A percentile compares a stretch with the other conserved stretches of the same genome.
These are phyloP conservation scores for Trichosporon sp. DNA, from an alignment of 1,284 basidiomycete genomes.

Conservation along the genomic window DNA sequence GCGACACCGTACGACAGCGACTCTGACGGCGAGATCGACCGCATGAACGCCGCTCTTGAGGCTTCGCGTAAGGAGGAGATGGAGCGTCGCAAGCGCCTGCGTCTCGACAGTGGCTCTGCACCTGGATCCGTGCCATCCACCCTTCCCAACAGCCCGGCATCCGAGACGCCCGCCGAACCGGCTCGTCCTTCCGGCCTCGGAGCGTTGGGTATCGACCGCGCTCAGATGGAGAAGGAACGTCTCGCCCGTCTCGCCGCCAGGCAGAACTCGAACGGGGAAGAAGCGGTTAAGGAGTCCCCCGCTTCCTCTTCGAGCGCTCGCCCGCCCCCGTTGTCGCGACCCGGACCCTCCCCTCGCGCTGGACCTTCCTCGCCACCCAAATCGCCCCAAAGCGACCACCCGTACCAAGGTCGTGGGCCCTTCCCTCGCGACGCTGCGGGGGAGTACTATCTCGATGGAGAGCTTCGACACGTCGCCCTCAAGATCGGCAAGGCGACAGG, in stretches of 20 bases:
- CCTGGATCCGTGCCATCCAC: slow-evolving; percentile 17
- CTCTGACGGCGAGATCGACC: slow-evolving; percentile 30
- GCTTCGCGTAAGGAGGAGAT: slow-evolving; percentile 31
- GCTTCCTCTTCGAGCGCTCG: background rate
- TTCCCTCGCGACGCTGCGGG: slow-evolving; percentile 50
- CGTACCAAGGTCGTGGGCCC: slow-evolving; percentile 39
- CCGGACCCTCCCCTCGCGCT: background rate
- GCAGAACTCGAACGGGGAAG: background rate
- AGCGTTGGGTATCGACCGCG: slow-evolving; percentile 44
- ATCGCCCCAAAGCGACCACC: slow-evolving; percentile 33
- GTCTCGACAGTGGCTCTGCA: slow-evolving; percentile 1
- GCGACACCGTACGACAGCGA: slow-evolving; percentile 20
- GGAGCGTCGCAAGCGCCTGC: slow-evolving; percentile 26
- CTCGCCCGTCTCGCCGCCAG: slow-evolving; percentile 46
- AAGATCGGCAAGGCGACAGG: slow-evolving; percentile 34
- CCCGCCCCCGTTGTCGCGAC: background rate
- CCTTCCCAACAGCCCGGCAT: background rate
- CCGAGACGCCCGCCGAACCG: background rate
- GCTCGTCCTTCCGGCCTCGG: slow-evolving; percentile 21
- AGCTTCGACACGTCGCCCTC: slow-evolving; percentile 44
- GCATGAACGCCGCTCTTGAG: slow-evolving; percentile 32
- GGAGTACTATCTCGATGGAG: slow-evolving; percentile 51
- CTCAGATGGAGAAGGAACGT: slow-evolving; percentile 51
- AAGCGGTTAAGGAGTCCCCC: background rate
- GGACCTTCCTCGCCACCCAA: background rate